These are phyloP conservation scores for Penstemon eatonii DNA, from an alignment of 257 asterid species.

Conservation along the genomic window DNA sequence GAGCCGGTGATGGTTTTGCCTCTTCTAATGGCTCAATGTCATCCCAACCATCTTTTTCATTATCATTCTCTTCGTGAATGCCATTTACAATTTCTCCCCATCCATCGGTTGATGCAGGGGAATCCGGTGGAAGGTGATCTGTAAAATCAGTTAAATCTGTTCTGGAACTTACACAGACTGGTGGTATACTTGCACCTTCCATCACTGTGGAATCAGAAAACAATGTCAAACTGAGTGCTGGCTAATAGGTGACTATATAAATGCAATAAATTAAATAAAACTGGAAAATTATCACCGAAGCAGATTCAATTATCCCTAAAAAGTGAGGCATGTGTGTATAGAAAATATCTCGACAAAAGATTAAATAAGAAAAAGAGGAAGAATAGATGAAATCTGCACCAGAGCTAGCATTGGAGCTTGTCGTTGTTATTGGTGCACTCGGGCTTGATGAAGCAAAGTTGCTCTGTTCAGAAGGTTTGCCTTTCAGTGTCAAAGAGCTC, in stretches of 20 bases:
- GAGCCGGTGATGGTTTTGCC: constrained; percentile 69
- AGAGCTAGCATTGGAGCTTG: constrained; percentile 61
- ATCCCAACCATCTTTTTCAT: constrained; percentile 89
- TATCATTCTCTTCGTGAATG: constrained; percentile 51
- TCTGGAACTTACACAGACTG: constrained; percentile 51
- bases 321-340: neutral
- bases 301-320: constrained; percentile 5
- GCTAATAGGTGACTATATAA: neutral
- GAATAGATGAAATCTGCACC: constrained; percentile 41
- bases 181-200: constrained; percentile 47
- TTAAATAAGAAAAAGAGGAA: neutral
- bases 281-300: neutral
- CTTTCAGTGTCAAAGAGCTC: constrained; percentile 93
- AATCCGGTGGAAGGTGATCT: constrained; percentile 55
- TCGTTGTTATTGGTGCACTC: constrained; percentile 52
- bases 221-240: constrained; percentile 24
- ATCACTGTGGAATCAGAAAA: constrained; percentile 41
- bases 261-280: neutral
- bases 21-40: constrained; percentile 90
- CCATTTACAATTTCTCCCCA: constrained; percentile 96
- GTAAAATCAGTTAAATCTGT: constrained; percentile 50
- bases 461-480: constrained; percentile 79
- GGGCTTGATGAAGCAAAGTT: constrained; percentile 54
- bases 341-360: neutral
- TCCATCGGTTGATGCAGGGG: constrained; percentile 86